Evolutionary conservation across 257 asterid genomes (phyloP).

Genomic region (Coffea canephora): DNA sequence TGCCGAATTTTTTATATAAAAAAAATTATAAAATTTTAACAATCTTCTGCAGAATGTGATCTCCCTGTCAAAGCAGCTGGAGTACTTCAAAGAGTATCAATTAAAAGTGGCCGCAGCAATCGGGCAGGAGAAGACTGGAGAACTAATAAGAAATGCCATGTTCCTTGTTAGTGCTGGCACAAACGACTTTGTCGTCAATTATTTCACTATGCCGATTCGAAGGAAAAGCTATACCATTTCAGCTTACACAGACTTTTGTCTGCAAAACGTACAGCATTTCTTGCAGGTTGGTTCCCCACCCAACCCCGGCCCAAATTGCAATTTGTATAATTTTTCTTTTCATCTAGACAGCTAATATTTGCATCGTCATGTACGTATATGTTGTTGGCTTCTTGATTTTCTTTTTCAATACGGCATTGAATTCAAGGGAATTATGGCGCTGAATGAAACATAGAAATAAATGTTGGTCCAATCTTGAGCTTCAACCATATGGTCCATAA

Average conservation of each 20-base stretch:
- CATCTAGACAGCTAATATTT: background rate
- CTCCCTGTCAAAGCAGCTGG: constrained; percentile 44
- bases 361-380: background rate
- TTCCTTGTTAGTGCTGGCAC: constrained; percentile 74
- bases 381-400: background rate
- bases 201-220: constrained; percentile 56
- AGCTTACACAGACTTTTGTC: constrained; percentile 44
- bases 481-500: background rate
- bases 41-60: constrained; percentile 50
- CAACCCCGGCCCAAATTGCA: background rate
- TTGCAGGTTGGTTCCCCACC: constrained; percentile 44
- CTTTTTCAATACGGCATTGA: background rate
- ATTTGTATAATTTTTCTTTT: background rate
- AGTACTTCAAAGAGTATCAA: constrained; percentile 47
- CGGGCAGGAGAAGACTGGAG: constrained; percentile 47
- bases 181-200: constrained; percentile 66
- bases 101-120: constrained; percentile 35
- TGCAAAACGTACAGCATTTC: constrained; percentile 30
- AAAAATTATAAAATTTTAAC: no score
- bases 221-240: constrained; percentile 42
- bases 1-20: background rate
- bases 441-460: constrained; percentile 3
- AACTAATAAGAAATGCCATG: constrained; percentile 42
- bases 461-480: background rate
- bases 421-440: background rate